phyloP scores from a whole-genome alignment of 345 rosid species.

The Aethionema arabicum region DNA sequence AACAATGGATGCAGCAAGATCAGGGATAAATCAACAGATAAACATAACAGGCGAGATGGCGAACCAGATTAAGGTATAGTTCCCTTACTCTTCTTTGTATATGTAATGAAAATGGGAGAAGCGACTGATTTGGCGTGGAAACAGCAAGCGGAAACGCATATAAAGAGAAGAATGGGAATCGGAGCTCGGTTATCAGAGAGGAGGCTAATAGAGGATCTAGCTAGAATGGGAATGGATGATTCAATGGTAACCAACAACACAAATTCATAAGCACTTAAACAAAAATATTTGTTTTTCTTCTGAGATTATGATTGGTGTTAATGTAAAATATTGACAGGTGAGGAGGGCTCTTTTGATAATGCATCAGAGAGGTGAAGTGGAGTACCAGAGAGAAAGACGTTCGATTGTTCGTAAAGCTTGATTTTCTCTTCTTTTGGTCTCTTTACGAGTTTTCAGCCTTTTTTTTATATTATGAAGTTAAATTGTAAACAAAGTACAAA shows the following conservation, averaged over 20 bases:
- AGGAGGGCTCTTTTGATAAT: slow-evolving; percentile 92
- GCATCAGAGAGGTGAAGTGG: slow-evolving; percentile 99
- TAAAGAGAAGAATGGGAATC: slow-evolving; percentile 83
- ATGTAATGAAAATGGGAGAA: slow-evolving; percentile 3
- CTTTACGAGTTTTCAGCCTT: not conserved
- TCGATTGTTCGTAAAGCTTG: slow-evolving; percentile 72
- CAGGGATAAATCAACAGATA: slow-evolving; percentile 89
- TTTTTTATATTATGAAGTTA: no score
- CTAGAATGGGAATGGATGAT: slow-evolving; percentile 88
- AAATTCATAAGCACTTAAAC: not conserved
- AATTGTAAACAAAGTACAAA: no score
- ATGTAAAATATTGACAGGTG: slow-evolving; percentile 50
- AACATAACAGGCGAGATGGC: slow-evolving; percentile 78
- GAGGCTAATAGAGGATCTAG: slow-evolving; percentile 80
- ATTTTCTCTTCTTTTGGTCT: not conserved
- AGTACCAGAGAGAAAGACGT: slow-evolving; percentile 84
- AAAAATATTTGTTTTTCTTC: not conserved
- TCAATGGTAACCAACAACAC: slow-evolving; percentile 52
- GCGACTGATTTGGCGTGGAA: slow-evolving; percentile 13
- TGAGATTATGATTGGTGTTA: slow-evolving; percentile 16
- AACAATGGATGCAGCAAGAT: slow-evolving; percentile 96
- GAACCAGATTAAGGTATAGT: slow-evolving; percentile 67
- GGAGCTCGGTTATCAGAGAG: slow-evolving; percentile 88
- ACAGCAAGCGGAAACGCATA: slow-evolving; percentile 94
- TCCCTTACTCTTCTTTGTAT: not conserved